Percentiles rank a stretch among this genome's conserved stretches.
phyloP scores from a whole-genome alignment of 2,329 filamentous ascomycete species.

The Hymenoscyphus scutula region DNA sequence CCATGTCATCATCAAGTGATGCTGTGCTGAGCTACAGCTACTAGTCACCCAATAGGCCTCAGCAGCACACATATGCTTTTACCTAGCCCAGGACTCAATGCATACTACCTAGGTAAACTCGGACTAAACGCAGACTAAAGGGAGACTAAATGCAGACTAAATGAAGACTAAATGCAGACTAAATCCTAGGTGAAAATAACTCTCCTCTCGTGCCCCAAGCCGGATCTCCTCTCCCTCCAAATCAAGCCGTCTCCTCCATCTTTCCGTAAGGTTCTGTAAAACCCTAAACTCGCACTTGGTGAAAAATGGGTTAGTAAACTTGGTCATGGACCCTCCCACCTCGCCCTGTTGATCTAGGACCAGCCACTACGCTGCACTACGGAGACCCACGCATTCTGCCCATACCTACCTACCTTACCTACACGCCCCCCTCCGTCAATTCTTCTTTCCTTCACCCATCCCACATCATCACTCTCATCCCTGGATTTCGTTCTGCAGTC shows the following conservation, averaged over 20 bases:
- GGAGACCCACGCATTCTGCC: neutral
- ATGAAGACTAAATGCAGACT: neutral
- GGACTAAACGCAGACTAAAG: neutral
- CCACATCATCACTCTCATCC: slow-evolving; percentile 25
- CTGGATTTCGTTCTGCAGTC: slow-evolving; percentile 27
- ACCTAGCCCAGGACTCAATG: neutral
- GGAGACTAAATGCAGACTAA: neutral
- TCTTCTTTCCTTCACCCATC: slow-evolving; percentile 17
- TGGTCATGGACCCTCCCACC: slow-evolving; percentile 3
- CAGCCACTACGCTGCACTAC: slow-evolving; percentile 1
- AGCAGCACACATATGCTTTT: neutral
- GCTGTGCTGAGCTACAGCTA: neutral
- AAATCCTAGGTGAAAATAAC: neutral
- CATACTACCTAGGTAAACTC: neutral
- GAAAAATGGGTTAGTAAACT: slow-evolving; percentile 1
- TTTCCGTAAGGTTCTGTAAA: slow-evolving; percentile 4
- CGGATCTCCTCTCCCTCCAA: neutral
- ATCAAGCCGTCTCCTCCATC: neutral
- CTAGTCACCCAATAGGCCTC: too few species aligned
- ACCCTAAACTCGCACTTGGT: slow-evolving; percentile 1
- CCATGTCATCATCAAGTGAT: slow-evolving; percentile 1
- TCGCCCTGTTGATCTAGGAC: slow-evolving; percentile 1
- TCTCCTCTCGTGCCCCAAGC: neutral
- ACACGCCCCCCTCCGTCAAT: slow-evolving; percentile 12
- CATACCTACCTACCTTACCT: slow-evolving; percentile 7